Evolutionary conservation across 2,329 filamentous ascomycete species (phyloP), one percentile per base, ranked within the genome.

Genomic region (Phialocephala sp.): DNA sequence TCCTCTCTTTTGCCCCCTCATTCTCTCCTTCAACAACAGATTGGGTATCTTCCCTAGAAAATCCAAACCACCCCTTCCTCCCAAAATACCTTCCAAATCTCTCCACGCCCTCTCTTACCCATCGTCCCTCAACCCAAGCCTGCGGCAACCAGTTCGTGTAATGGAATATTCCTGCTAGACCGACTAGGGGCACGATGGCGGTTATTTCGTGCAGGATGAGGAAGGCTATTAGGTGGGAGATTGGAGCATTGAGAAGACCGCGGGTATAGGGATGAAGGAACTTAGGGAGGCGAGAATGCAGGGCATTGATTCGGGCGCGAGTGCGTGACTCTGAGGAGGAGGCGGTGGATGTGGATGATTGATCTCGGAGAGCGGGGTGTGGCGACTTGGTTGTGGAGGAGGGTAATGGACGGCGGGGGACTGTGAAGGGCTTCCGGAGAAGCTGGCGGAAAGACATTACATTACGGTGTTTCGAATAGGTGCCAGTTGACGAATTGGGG

Each of bases 191-290:
- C 1, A 94, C 78, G 12, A 97, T 80, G 11, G 95, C 94, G 0
- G 95, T 98, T 54, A 97, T 77, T 78, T 99, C 95, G 81, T 99
- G 95, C 0, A 99, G 84, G 45, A 97, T 82, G 12, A 98, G 82
- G 77, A 99, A 99, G 0, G 94, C 89, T 1, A 90, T 87, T 50
- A 97, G 83, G 79, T 97, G 93, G 0, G 92, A 92, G 54, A 93
- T 78, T 0, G 95, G 95, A 0, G 93, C 93, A 63, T 85, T 83
- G 64, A 89, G 87, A 2, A 99, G 86, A 0, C 88, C 87, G 0
- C 81, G 79, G 0, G 91, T 89, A 80, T 93, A 92, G 60, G 82
- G 84, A 64, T 87, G 90, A 14, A 96, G 83, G 67, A 88, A 89
- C 4, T 75, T 80, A 2, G 92, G 93, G 43, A 76, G 67, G 8